Percentiles rank a stretch among this genome's conserved stretches.
Conservation (phyloP, 805 yeast species). For the Kodamaea neixiangensis region DNA sequence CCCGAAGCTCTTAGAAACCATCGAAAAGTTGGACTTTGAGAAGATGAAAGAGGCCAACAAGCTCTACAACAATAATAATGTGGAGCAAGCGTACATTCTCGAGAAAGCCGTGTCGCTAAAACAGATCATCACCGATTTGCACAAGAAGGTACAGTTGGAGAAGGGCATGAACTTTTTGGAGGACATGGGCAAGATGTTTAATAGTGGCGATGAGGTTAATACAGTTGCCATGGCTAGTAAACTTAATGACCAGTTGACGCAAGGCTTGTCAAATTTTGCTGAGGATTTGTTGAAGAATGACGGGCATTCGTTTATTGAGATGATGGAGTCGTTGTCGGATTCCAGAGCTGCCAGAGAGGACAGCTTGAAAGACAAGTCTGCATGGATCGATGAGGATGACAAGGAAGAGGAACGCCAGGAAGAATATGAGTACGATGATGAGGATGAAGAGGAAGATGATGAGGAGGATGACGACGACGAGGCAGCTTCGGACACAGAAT, state of each 20-base stretch:
- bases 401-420: constrained; percentile 27
- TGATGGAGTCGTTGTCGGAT: constrained; percentile 75
- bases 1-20: constrained; percentile 29
- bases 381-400: constrained; percentile 26
- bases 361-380: constrained; percentile 13
- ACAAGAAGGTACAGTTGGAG: constrained; percentile 25
- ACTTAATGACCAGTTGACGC: constrained; percentile 23
- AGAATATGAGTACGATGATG: constrained; percentile 34
- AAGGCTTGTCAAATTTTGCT: constrained; percentile 50
- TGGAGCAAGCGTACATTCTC: constrained; percentile 21
- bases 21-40: constrained; percentile 28
- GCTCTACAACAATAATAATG: constrained; percentile 10
- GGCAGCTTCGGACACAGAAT: constrained; percentile 37
- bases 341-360: constrained; percentile 34
- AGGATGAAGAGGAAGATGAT: constrained; percentile 29
- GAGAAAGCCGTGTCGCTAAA: constrained; percentile 29
- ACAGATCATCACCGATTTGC: constrained; percentile 27
- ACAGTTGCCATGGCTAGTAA: constrained; percentile 9
- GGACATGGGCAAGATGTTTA: constrained; percentile 19
- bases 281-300: constrained; percentile 77
- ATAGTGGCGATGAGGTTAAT: background rate
- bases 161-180: constrained; percentile 26
- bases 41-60: constrained; percentile 21
- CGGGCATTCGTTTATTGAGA: constrained; percentile 74
- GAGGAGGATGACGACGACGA: constrained; percentile 40